phyloP scores from a whole-genome alignment of 2,329 filamentous ascomycete genomes.

The Dryadomyces quercivorus region DNA sequence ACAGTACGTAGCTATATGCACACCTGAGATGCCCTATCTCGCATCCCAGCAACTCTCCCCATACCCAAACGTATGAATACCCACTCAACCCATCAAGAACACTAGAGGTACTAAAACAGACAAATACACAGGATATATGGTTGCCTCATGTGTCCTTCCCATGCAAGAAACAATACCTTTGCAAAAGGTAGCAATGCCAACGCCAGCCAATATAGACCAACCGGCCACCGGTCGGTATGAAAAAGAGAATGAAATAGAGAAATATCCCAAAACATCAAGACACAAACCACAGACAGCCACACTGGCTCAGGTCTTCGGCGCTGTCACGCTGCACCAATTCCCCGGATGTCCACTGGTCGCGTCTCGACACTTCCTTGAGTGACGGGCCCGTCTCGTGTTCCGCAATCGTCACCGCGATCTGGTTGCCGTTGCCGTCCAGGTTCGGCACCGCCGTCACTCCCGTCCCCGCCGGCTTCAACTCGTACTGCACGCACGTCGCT shows the following conservation, averaged over 20 bases:
- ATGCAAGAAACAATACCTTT: neutral
- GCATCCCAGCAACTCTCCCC: neutral
- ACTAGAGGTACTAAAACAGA: neutral
- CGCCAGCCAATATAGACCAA: neutral
- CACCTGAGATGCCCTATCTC: neutral
- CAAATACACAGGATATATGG: neutral
- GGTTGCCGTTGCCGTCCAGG: slow-evolving; percentile 24
- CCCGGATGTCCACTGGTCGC: neutral
- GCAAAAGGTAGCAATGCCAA: neutral
- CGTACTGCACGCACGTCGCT: slow-evolving; percentile 36
- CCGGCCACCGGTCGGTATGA: neutral
- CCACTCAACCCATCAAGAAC: too few relatives aligned
- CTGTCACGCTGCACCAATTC: slow-evolving; percentile 9
- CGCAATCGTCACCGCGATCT: slow-evolving; percentile 29
- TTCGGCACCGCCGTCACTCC: slow-evolving; percentile 19
- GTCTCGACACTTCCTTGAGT: neutral
- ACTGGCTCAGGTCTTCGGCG: slow-evolving; percentile 31
- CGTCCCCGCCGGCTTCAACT: slow-evolving; percentile 27
- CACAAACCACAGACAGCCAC: slow-evolving; percentile 42
- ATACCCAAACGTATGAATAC: too few relatives aligned
- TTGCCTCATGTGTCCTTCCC: neutral
- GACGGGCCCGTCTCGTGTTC: slow-evolving; percentile 23
- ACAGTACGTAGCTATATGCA: neutral
- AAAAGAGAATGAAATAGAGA: neutral
- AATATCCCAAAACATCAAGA: slow-evolving; percentile 18